phyloP scores from a whole-genome alignment of 805 yeast genomes.

The Yarrowia yakushimensis region DNA sequence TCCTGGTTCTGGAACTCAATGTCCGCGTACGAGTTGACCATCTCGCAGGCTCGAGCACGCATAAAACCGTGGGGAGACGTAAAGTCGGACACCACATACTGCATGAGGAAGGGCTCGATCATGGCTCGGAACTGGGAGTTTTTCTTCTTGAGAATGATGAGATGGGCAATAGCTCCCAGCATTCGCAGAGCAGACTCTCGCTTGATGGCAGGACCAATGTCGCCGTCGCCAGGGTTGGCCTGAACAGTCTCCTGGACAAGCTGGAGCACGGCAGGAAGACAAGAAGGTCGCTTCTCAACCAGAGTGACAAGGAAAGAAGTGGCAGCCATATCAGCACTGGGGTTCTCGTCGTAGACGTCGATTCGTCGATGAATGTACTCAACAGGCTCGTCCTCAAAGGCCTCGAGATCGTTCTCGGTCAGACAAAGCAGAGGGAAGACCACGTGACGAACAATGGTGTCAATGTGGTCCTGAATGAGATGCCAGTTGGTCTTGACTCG shows the following conservation, averaged over 20 bases:
- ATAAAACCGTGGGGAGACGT: slow-evolving; percentile 58
- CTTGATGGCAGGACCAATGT: slow-evolving; percentile 49
- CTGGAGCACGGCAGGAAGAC: slow-evolving; percentile 41
- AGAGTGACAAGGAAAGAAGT: slow-evolving; percentile 65
- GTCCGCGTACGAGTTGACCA: slow-evolving; percentile 57
- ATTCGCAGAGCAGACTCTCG: slow-evolving; percentile 79
- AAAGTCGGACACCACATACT: slow-evolving; percentile 70
- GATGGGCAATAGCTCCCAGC: slow-evolving; percentile 64
- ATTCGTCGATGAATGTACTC: slow-evolving; percentile 77
- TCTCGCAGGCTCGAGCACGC: slow-evolving; percentile 55
- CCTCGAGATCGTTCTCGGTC: slow-evolving; percentile 47
- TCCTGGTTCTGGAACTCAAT: slow-evolving; percentile 59
- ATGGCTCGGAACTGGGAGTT: slow-evolving; percentile 60
- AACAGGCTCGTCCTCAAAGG: slow-evolving; percentile 81
- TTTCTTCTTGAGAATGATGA: slow-evolving; percentile 49
- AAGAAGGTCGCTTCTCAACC: slow-evolving; percentile 41
- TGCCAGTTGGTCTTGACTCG: slow-evolving; percentile 62
- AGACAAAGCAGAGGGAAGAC: slow-evolving; percentile 67
- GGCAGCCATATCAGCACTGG: slow-evolving; percentile 77
- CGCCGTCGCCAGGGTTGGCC: slow-evolving; percentile 32
- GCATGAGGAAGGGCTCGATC: slow-evolving; percentile 58
- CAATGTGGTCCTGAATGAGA: slow-evolving; percentile 60
- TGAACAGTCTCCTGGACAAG: slow-evolving; percentile 53
- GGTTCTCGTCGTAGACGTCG: slow-evolving; percentile 56
- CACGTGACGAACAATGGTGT: slow-evolving; percentile 63